Conservation (phyloP, 2,329 filamentous ascomycete species). For the Byssoonygena ceratinophila region DNA sequence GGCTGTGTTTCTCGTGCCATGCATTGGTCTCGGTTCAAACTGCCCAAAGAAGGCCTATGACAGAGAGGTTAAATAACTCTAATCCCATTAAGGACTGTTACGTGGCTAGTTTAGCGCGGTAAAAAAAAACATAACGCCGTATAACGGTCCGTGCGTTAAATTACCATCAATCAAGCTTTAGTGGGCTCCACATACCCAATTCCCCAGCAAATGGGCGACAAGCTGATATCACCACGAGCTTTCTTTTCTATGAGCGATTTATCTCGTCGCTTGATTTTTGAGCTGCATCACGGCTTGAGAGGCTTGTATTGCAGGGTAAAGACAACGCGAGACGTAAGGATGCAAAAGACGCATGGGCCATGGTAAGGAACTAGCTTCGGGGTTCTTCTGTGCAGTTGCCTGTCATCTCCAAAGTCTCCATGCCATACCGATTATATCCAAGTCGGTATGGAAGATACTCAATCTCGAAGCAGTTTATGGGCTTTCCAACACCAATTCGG, state of each 20-base stretch:
- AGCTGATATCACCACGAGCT: neutral
- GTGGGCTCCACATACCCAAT: neutral
- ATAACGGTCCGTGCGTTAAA: slow-evolving; percentile 10
- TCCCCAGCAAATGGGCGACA: slow-evolving; percentile 3
- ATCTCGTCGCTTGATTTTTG: neutral
- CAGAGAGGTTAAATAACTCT: slow-evolving; percentile 1
- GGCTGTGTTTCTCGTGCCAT: neutral
- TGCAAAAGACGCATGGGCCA: neutral
- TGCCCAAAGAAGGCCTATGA: slow-evolving; percentile 5
- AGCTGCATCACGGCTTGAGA: neutral
- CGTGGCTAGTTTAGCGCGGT: slow-evolving; percentile 3
- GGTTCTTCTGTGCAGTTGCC: neutral
- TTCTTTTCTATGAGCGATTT: neutral
- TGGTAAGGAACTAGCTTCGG: neutral
- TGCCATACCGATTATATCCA: neutral
- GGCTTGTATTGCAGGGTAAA: slow-evolving; percentile 2
- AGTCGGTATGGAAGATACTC: slow-evolving; percentile 4
- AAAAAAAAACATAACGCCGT: neutral
- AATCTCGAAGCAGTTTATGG: neutral
- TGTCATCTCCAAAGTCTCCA: neutral
- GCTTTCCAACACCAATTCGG: neutral
- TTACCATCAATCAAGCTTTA: slow-evolving; percentile 5
- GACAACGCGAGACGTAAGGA: neutral
- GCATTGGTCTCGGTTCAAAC: slow-evolving; percentile 9
- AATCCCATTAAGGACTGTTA: slow-evolving; percentile 8